These are phyloP conservation scores for Erodium trifolium DNA, from an alignment of 441 rosid species.

Conservation along the genomic window DNA sequence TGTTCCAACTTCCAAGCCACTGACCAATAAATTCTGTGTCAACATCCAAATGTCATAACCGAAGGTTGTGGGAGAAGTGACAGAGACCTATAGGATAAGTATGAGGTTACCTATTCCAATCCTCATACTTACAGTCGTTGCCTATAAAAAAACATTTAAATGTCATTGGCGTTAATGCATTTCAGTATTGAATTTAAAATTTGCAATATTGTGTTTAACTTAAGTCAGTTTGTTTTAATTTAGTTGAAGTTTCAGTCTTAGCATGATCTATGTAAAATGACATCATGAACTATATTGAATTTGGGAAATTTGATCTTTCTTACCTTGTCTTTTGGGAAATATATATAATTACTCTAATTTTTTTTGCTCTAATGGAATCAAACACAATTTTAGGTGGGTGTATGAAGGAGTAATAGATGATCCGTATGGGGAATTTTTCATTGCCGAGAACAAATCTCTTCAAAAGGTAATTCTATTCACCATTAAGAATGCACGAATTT, in stretches of 20 bases:
- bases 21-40: constrained; percentile 2
- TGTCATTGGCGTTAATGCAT: background rate
- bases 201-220: background rate
- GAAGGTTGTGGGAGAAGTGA: too few relatives aligned
- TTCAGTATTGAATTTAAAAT: background rate
- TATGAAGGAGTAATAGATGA: constrained; percentile 96
- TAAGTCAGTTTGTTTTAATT: background rate
- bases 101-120: background rate
- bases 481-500: constrained; percentile 10
- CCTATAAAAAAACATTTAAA: background rate
- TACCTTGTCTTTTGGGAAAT: background rate
- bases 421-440: constrained; percentile 95
- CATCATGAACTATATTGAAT: background rate
- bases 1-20: constrained; percentile 10
- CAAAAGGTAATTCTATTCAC: constrained; percentile 50
- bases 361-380: constrained; percentile 19
- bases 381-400: constrained; percentile 65
- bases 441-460: constrained; percentile 80
- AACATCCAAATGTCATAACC: background rate
- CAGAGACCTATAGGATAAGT: background rate
- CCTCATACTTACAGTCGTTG: background rate
- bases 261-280: background rate
- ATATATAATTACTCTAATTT: background rate
- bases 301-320: background rate
- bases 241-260: background rate